These are phyloP conservation scores for Powellomyces hirtus DNA, from an alignment of 192 early-diverging fungal species.

Conservation along the genomic window DNA sequence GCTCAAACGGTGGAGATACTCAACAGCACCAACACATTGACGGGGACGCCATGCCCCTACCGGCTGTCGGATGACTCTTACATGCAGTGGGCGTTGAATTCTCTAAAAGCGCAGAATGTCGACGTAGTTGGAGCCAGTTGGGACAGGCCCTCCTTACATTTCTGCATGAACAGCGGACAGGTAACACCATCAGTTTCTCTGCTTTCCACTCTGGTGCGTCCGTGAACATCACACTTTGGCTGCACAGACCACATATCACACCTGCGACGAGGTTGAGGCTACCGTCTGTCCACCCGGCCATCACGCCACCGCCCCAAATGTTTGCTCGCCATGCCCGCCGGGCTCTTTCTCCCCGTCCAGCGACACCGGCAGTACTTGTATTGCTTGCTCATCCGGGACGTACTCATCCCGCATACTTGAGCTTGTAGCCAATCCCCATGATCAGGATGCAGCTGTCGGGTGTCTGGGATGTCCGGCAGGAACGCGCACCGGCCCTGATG, in stretches of 20 bases:
- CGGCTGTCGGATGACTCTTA: slow-evolving; percentile 15
- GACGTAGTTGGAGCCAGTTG: neutral
- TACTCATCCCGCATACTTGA: neutral
- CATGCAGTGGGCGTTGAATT: slow-evolving; percentile 7
- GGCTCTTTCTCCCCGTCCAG: neutral
- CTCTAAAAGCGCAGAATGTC: neutral
- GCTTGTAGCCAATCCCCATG: neutral
- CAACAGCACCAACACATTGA: neutral
- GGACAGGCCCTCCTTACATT: slow-evolving; percentile 2
- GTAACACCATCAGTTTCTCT: neutral
- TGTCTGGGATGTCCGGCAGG: slow-evolving; percentile 21
- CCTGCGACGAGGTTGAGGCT: slow-evolving; percentile 13
- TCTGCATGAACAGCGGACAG: slow-evolving; percentile 16
- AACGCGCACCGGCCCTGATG: slow-evolving; percentile 2
- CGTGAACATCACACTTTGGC: neutral
- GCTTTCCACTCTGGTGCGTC: neutral
- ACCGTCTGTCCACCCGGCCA: slow-evolving; percentile 6
- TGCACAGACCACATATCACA: slow-evolving; percentile 1
- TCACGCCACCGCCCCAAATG: neutral
- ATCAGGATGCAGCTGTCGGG: neutral
- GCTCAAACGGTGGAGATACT: neutral
- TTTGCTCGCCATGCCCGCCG: slow-evolving; percentile 1
- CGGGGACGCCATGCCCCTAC: neutral
- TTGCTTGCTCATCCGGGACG: slow-evolving; percentile 7
- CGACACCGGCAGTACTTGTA: slow-evolving; percentile 1